Evolutionary conservation across 164 flowering plant species (phyloP), one percentile per base, ranked within the genome.

Genomic region (Protea cynaroides): DNA sequence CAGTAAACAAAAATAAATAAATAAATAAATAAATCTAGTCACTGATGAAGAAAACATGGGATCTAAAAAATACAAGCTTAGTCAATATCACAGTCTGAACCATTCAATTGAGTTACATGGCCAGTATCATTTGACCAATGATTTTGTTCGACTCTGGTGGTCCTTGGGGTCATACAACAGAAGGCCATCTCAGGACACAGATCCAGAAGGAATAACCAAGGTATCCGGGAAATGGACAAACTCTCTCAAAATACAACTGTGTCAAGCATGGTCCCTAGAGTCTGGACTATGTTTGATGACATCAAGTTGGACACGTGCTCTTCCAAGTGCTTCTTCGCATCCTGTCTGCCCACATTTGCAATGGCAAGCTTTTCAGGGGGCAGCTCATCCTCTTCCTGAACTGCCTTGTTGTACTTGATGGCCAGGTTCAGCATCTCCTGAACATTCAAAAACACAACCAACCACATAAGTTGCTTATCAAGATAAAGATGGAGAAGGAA

Each of bases 381-480:
- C 71, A 92, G 72, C 70, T 92, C 75, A 37, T 75, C 78, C 46
- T 75, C 78, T 38, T 75, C 78, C 67, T 71, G 78, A 44, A 75
- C 78, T 25, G 97, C 96, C 73, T 88, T 92, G 80, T 92, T 88
- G 70, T 92, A 92, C 56, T 90, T 92, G 36, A 83, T 62, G 11
- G 98, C 97, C 55, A 92, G 66, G 60, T 74, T 83, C 61, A 86
- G 80, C 97, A 88, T 90, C 72, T 92, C 96, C 98, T 92, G 96
- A 73, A 68, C 9, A 36, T 46, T 29, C 38, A 19, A 15, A 15
- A 38, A 12, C 23, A 36, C 22, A 29, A 25, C 18, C 46, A 17
- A 51, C 10, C 18, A n/a, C n/a, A n/a, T n/a, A n/a, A n/a, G n/a
- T n/a, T n/a, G 17, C 2, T 11, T 44, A 12, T 40, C 12, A 8